Evolutionary conservation across 1,284 basidiomycete genomes (phyloP), one percentile per base, ranked within the genome.

Genomic region (Trametes polyzona): DNA sequence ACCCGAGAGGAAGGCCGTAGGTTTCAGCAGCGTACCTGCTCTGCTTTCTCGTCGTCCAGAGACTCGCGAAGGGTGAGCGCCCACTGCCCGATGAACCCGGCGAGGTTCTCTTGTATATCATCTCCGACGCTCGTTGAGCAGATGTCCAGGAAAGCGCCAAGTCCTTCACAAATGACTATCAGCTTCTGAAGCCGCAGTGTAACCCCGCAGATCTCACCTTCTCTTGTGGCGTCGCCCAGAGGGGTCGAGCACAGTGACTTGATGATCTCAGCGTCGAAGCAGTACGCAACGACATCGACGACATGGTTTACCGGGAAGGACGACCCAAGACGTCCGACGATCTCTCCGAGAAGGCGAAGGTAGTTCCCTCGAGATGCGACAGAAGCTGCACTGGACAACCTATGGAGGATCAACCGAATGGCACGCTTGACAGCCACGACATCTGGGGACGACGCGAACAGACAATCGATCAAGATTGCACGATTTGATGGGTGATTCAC

Each of bases 361-460:
- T 67, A 50, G 33, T 57, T 51, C 21, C 49, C 48, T 11, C 26
- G 17, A 9, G 37, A 27, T 6, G 8, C 3, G 9, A 32, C 47
- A 4, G 51, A 14, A 4, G 47, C 17, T n/a, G 47, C 23, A 10
- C 12, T 44, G 27, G 65, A 50, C 4, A 84, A 59, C 16, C 72
- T 65, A 49, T 82, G 81, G 9, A 64, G 58, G 9, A 85, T 66
- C 12, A 82, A 70, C 33, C 66, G 69, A 3, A 77, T 48, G 12
- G 73, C 74, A 42, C 75, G 65, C 57, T 74, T 76, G 9, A 79
- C 37, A 23, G 71, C 65, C 11, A 62, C 50, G 3, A 73, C 41
- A 0, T 67, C 67, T 4, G 71, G 62, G 2, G 57, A 56, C 2
- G 29, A 53, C 0, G 61, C 32, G 40, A 76, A 73, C 5, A 79